These are phyloP conservation scores for Cardamine occulta DNA, from an alignment of 345 rosid species.

Conservation along the genomic window DNA sequence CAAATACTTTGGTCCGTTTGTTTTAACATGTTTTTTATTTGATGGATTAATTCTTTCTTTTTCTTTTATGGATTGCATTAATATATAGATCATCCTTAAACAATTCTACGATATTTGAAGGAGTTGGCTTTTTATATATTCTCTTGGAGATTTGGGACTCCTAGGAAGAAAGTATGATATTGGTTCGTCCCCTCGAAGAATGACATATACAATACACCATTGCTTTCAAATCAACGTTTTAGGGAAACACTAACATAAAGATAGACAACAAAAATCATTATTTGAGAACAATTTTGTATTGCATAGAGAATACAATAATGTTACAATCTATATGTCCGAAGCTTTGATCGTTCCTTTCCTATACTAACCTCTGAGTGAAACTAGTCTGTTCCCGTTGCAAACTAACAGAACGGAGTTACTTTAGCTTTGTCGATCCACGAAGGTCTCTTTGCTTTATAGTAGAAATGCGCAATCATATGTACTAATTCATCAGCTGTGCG, in stretches of 20 bases:
- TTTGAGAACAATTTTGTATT: neutral
- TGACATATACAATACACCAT: neutral
- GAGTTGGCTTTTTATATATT: neutral
- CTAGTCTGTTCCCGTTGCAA: neutral
- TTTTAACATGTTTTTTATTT: neutral
- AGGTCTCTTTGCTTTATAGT: slow-evolving; percentile 91
- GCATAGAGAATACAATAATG: neutral
- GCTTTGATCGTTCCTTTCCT: neutral
- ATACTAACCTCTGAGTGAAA: slow-evolving; percentile 18
- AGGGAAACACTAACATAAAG: slow-evolving; percentile 1
- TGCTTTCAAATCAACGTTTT: neutral
- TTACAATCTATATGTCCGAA: neutral
- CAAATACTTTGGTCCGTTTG: no score
- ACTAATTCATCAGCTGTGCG: slow-evolving; percentile 81
- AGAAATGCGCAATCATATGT: slow-evolving; percentile 89
- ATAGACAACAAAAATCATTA: neutral
- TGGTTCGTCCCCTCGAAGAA: neutral
- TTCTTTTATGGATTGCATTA: neutral
- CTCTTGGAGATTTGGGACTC: neutral
- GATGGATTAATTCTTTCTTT: neutral
- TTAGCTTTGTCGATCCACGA: slow-evolving; percentile 61
- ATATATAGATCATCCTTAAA: neutral
- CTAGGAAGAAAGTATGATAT: neutral
- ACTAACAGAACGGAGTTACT: slow-evolving; percentile 44
- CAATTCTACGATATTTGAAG: neutral